Conservation (phyloP, 2,329 filamentous ascomycete genomes). For the Neofusicoccum laricinum region DNA sequence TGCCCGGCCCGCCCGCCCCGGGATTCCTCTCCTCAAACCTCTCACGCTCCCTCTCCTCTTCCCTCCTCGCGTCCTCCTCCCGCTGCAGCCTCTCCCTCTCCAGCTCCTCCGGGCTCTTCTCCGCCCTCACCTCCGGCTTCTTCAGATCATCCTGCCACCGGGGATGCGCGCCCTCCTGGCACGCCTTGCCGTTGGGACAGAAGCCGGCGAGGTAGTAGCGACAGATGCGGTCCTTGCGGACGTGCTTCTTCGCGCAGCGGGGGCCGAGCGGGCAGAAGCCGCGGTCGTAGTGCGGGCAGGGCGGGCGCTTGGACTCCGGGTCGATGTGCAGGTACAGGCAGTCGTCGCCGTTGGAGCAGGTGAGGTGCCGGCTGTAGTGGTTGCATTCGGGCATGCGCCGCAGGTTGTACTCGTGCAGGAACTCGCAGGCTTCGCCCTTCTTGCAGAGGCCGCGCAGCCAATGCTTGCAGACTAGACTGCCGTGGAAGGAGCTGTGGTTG, state of each 20-base stretch:
- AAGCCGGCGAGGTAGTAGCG: conserved; percentile 88
- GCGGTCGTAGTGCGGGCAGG: conserved; percentile 79
- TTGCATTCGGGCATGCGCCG: conserved; percentile 98
- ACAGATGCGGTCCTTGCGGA: conserved; percentile 71
- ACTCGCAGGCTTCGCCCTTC: conserved; percentile 95
- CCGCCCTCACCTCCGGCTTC: conserved; percentile 58
- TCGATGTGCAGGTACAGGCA: conserved; percentile 91
- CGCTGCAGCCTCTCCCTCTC: conserved; percentile 54
- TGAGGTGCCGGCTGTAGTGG: conserved; percentile 85
- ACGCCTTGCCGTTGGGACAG: conserved; percentile 78
- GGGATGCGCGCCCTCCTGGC: conserved; percentile 78
- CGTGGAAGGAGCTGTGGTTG: conserved; percentile 20
- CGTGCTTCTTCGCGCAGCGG: conserved; percentile 82
- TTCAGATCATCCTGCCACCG: conserved; percentile 68
- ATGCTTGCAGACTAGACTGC: conserved; percentile 89
- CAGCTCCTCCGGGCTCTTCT: conserved; percentile 70
- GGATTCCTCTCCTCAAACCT: conserved; percentile 32
- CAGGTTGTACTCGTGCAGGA: conserved; percentile 97
- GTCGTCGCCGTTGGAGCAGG: conserved; percentile 95
- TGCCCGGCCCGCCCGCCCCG: conserved; percentile 1
- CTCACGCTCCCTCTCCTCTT: conserved; percentile 40
- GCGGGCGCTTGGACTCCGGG: conserved; percentile 63
- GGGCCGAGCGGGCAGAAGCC: conserved; percentile 94
- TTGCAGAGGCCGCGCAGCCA: conserved; percentile 97
- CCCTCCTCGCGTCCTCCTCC: conserved; percentile 45